Evolutionary conservation across 805 yeast species (phyloP).

Genomic region (Spathaspora boniae): DNA sequence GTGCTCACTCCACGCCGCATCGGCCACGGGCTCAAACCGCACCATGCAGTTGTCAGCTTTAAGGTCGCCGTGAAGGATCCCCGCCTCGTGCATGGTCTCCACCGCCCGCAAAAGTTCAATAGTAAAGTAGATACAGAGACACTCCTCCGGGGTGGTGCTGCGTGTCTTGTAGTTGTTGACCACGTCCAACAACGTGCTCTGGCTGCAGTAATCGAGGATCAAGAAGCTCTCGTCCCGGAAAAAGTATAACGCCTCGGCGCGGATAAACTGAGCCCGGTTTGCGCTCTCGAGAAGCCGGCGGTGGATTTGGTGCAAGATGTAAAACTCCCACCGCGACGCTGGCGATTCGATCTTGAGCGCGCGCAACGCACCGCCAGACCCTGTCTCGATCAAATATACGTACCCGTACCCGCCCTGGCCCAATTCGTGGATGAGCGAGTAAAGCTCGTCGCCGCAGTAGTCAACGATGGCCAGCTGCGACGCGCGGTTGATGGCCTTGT

Average conservation of each 20-base stretch:
- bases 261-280: constrained; percentile 37
- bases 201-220: constrained; percentile 57
- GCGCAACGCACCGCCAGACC: constrained; percentile 43
- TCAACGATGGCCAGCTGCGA: constrained; percentile 41
- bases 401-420: constrained; percentile 83
- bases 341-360: constrained; percentile 77
- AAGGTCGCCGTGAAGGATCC: constrained; percentile 80
- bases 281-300: constrained; percentile 22
- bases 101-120: constrained; percentile 60
- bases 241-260: constrained; percentile 48
- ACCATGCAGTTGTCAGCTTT: constrained; percentile 87
- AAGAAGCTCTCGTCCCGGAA: constrained; percentile 69
- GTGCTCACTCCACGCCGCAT: constrained; percentile 11
- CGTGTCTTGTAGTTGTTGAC: constrained; percentile 45
- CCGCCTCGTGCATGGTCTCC: constrained; percentile 57
- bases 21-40: constrained; percentile 34
- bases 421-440: constrained; percentile 50
- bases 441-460: constrained; percentile 40
- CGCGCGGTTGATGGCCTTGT: constrained; percentile 34
- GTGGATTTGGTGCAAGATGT: constrained; percentile 60
- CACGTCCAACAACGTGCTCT: constrained; percentile 72
- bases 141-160: constrained; percentile 49
- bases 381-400: constrained; percentile 66
- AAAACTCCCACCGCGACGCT: constrained; percentile 76
- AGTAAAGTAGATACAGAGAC: constrained; percentile 57